A percentile compares a stretch with the other conserved stretches of the same genome.
phyloP scores from a whole-genome alignment of 495 filamentous ascomycete species.

The Geopyxis carbonaria region DNA sequence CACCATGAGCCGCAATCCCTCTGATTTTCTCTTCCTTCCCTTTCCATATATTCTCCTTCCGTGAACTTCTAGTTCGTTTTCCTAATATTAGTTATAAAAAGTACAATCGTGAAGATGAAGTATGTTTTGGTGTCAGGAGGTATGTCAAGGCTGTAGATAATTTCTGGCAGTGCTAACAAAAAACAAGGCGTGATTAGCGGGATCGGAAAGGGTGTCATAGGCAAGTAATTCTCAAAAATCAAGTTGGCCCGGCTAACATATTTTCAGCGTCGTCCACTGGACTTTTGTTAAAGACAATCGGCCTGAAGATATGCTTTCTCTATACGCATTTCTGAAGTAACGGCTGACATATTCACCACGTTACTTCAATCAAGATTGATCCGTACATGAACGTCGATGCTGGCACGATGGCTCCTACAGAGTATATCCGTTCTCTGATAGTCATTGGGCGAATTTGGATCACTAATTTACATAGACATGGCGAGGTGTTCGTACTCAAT shows the following conservation, averaged over 20 bases:
- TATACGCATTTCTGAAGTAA: neutral
- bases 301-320: slow-evolving; percentile 43
- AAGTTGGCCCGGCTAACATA: slow-evolving; percentile 14
- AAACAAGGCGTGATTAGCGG: slow-evolving; percentile 53
- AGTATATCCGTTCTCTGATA: slow-evolving; percentile 39
- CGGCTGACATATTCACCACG: slow-evolving; percentile 27
- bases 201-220: slow-evolving; percentile 70
- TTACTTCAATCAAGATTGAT: slow-evolving; percentile 61
- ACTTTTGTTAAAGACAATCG: slow-evolving; percentile 67
- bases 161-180: neutral
- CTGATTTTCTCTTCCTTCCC: slow-evolving; percentile 8
- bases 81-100: slow-evolving; percentile 1
- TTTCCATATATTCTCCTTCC: slow-evolving; percentile 3
- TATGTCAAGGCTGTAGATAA: slow-evolving; percentile 25
- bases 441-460: too few species aligned
- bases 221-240: slow-evolving; percentile 31
- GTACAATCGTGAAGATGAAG: slow-evolving; percentile 43
- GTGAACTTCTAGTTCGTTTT: neutral
- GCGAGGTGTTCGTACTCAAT: slow-evolving; percentile 56
- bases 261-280: slow-evolving; percentile 48
- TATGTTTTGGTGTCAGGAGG: slow-evolving; percentile 72
- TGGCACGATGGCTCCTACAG: slow-evolving; percentile 60
- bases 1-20: neutral
- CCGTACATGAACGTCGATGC: slow-evolving; percentile 79
- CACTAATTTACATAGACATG: slow-evolving; percentile 35